Base-by-base conservation (phyloP, 164 flowering plant genomes). In the Sedum album region DNA sequence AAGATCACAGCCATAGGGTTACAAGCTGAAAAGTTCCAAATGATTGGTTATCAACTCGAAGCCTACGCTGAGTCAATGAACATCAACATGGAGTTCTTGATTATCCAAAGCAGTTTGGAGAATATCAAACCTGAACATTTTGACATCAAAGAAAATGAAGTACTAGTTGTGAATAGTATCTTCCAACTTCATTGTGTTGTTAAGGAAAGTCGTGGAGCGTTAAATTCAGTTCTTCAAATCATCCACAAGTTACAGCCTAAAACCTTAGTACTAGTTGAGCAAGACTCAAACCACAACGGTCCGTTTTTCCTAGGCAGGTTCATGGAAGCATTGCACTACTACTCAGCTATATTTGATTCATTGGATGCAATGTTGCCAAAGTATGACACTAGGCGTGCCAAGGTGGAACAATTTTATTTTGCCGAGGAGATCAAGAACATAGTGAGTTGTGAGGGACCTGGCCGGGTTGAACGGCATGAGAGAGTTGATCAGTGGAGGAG, bases 381-480 rank as follows among this genome's bases (percentile, higher is more conserved):
- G 73, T 83, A 79, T 38, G 87, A 85, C 75, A 85, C 86, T 0
- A 74, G 75, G 49, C 74, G 85, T 4, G 89, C 89, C 57, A 83
- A 85, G 53, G 78, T 85, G 64, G 89, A 85, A 26, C 86, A 83
- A 44, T 85, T 83, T 65, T 83, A 85, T 79, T 85, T 85, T 2
- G 87, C 82, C 0, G 90, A 86, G 73, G 86, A 82, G 76, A 86
- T 86, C 10, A 84, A 82, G 79, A 84, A 86, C 77, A 86, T 84
- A 15, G 81, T 86, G 68, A 86, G 90, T 73, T 82, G 85, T 17
- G 88, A 86, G 75, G 87, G 90, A 23, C 86, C 83, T 0, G 83
- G 77, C 13, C 77, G 88, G 73, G 77, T 84, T 31, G 90, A 84
- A 68, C 68, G 90, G 62, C 87, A 86, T 33, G 87, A 84, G 79